These are phyloP conservation scores for Anacardium occidentale DNA, from an alignment of 345 rosid genomes.

Conservation along the genomic window DNA sequence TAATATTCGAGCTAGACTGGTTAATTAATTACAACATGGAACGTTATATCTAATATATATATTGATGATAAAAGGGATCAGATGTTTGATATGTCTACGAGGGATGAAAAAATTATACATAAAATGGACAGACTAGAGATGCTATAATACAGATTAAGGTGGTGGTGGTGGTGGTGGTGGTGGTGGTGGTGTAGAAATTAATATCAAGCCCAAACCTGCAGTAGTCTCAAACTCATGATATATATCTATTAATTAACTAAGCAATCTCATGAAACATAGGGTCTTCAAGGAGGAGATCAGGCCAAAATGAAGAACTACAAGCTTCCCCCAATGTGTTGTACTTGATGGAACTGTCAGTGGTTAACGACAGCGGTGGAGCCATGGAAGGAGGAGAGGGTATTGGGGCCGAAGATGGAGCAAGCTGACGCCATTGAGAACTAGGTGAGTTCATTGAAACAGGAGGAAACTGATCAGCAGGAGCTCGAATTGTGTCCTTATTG, in stretches of 20 bases:
- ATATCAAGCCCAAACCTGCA: conserved; percentile 23
- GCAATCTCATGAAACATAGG: conserved; percentile 45
- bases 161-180: conserved; percentile 14
- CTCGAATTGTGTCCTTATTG: conserved; percentile 16
- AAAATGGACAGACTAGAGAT: background rate
- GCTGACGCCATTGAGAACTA: conserved; percentile 37
- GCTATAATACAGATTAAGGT: conserved; percentile 16
- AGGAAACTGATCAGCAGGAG: conserved; percentile 6
- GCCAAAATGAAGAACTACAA: conserved; percentile 36
- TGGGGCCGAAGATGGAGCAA: conserved; percentile 36
- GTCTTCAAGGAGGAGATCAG: conserved; percentile 49
- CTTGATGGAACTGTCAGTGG: conserved; percentile 10
- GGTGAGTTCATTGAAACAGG: conserved; percentile 11
- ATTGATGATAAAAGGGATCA: background rate
- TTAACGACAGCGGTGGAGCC: conserved; percentile 13
- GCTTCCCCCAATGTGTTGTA: conserved; percentile 22
- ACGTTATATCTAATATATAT: conserved; percentile 6
- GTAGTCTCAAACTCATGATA: background rate
- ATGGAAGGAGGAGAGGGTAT: conserved; percentile 41
- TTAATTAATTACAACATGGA: background rate
- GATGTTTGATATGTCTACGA: background rate
- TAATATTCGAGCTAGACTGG: no score
- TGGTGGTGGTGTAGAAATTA: conserved; percentile 9
- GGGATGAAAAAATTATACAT: conserved; percentile 9
- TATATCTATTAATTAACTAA: no score